Evolutionary conservation across 1,284 basidiomycete genomes (phyloP), one percentile per base, ranked within the genome.

Genomic region (Moesziomyces globuligerus): DNA sequence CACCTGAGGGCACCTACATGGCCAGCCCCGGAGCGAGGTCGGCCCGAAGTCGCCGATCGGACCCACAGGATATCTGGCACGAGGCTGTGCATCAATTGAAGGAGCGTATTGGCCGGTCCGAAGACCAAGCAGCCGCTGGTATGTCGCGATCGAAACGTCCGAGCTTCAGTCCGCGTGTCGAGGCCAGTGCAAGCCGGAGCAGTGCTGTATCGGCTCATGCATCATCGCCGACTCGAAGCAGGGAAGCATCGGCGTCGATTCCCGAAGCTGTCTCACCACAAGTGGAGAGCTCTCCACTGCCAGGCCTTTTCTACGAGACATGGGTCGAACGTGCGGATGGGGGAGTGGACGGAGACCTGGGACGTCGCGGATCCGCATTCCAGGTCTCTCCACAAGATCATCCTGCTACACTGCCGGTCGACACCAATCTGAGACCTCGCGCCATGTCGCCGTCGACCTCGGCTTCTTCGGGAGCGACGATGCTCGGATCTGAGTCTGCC

Each of bases 281-380:
- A 3, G 18, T 29, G 7, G n/a, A 48, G 0, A 64, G 49, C 38
- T 56, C 50, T 2, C 54, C 61, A 4, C 36, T 57, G 1, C 43
- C 61, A 3, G 55, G 62, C 1, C 45, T 66, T 1, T 66, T 66
- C 26, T 55, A 66, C 40, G 62, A 54, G 3, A 40, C 23, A 13
- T 66, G 62, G 62, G 62, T 51, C 6, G 55, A 59, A 28, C 28
- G 32, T 4, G 55, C 58, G 4, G 51, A 66, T 17, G 51, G 46
- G 0, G 55, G 24, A 7, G 29, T 66, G 13, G 39, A 66, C 11
- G 62, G 62, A 10, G 50, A 66, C 3, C 62, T 66, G 13, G 62
- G 62, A 17, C 20, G 51, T 13, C 42, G 46, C 11, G 46, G 48
- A 2, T 64, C 61, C 0, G 23, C 28, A 3, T 25, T 37, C 13